These are phyloP conservation scores for Terana coerulea DNA, from an alignment of 768 basidiomycete genomes.

Conservation along the genomic window DNA sequence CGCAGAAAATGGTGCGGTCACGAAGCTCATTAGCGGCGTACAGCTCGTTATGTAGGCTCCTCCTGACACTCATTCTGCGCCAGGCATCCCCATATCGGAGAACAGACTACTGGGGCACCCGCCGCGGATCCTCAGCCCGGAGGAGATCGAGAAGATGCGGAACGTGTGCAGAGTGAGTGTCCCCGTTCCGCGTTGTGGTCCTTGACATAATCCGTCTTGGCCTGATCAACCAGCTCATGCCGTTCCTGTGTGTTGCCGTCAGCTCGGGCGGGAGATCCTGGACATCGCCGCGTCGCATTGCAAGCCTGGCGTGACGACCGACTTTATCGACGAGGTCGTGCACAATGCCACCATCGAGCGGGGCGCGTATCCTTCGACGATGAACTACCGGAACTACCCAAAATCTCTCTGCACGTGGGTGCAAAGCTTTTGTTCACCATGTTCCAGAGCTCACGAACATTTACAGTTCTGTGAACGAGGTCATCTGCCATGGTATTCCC, in stretches of 20 bases:
- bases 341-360: conserved; percentile 90
- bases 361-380: conserved; percentile 89
- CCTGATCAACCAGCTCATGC: conserved; percentile 11
- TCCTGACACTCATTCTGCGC: conserved; percentile 8
- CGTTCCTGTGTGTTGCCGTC: conserved; percentile 8
- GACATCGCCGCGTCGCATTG: conserved; percentile 86
- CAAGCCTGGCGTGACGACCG: conserved; percentile 91
- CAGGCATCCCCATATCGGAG: conserved; percentile 63
- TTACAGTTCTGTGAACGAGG: conserved; percentile 84
- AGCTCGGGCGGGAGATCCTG: conserved; percentile 92
- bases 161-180: conserved; percentile 72
- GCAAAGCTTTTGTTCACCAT: neutral
- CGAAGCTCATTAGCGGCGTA: conserved; percentile 27
- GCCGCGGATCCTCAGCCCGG: conserved; percentile 58
- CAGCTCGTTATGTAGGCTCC: conserved; percentile 24
- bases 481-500: conserved; percentile 96
- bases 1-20: conserved; percentile 60
- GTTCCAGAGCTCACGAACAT: neutral
- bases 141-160: conserved; percentile 90
- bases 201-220: no score
- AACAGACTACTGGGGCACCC: conserved; percentile 52
- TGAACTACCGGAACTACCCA: conserved; percentile 88
- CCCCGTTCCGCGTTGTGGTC: conserved; percentile 3
- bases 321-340: conserved; percentile 90
- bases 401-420: conserved; percentile 96